Percentiles rank a stretch among this genome's conserved stretches.
phyloP scores from a whole-genome alignment of 2,329 filamentous ascomycete genomes.

The Aspergillus tanneri region DNA sequence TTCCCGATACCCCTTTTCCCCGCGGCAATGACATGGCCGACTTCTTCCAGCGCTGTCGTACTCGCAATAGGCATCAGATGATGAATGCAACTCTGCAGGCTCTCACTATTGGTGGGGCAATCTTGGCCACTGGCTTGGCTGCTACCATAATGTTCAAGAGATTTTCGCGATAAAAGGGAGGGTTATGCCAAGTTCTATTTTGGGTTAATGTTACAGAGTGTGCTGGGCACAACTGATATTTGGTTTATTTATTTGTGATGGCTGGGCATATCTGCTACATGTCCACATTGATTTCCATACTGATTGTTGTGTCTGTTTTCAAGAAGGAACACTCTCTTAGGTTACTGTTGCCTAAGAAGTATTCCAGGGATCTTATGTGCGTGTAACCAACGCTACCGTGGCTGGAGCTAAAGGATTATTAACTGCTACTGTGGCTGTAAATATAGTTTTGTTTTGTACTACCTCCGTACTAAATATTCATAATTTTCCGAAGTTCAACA shows the following conservation, averaged over 20 bases:
- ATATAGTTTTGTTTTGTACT: too few relatives aligned
- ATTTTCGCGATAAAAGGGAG: constrained; percentile 29
- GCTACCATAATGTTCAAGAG: constrained; percentile 44
- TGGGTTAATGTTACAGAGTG: constrained; percentile 13
- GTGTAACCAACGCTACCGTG: too few relatives aligned
- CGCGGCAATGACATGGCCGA: constrained; percentile 55
- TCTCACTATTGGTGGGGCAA: constrained; percentile 49
- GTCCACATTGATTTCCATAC: too few relatives aligned
- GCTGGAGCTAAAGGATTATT: too few relatives aligned
- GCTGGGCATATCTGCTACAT: too few relatives aligned
- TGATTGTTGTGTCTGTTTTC: too few relatives aligned
- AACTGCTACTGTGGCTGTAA: too few relatives aligned
- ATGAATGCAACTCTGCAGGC: constrained; percentile 55
- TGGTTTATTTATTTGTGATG: constrained; percentile 2
- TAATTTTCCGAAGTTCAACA: too few relatives aligned
- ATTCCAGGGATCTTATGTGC: too few relatives aligned
- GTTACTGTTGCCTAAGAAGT: too few relatives aligned
- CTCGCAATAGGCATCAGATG: constrained; percentile 56
- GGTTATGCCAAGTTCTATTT: constrained; percentile 6
- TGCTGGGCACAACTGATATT: constrained; percentile 26
- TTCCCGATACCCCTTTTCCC: constrained; percentile 52
- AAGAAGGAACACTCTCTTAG: too few relatives aligned
- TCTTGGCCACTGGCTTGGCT: constrained; percentile 48
- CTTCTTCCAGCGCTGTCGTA: constrained; percentile 56
- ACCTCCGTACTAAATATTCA: too few relatives aligned